Conservation (phyloP, 2,329 filamentous ascomycete species). For the Alternaria arbusti region DNA sequence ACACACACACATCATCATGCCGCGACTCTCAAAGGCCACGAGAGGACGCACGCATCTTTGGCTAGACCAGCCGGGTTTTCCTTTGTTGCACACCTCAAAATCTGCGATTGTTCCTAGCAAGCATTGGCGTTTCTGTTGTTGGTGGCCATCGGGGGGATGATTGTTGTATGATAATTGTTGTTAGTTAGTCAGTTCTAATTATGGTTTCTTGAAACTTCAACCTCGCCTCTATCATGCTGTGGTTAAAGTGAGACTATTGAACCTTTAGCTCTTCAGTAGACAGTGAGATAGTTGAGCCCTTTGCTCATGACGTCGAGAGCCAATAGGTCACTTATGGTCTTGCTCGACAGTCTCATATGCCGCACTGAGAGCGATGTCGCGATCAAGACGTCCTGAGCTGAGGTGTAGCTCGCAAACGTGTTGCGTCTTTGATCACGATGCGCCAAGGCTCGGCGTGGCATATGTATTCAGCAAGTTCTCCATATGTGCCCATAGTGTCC, state of each 20-base stretch:
- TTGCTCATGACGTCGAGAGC: too few species aligned
- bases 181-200: neutral
- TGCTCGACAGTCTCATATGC: too few species aligned
- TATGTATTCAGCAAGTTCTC: too few species aligned
- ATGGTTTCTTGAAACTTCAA: neutral
- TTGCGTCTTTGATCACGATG: too few species aligned
- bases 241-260: too few species aligned
- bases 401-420: neutral
- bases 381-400: neutral
- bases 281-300: too few species aligned
- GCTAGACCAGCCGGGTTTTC: conserved; percentile 30
- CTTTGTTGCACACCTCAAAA: conserved; percentile 17
- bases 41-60: conserved; percentile 21
- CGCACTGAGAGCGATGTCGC: too few species aligned
- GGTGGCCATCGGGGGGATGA: neutral
- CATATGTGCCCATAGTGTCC: neutral
- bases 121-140: conserved; percentile 10
- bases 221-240: too few species aligned
- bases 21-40: conserved; percentile 11
- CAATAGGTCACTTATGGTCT: too few species aligned
- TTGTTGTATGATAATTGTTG: conserved; percentile 4
- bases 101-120: conserved; percentile 4
- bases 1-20: conserved; percentile 7
- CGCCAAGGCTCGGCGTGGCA: neutral
- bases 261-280: too few species aligned